These are phyloP conservation scores for Saccharomyces jurei DNA, from an alignment of 805 yeast genomes.

Conservation along the genomic window DNA sequence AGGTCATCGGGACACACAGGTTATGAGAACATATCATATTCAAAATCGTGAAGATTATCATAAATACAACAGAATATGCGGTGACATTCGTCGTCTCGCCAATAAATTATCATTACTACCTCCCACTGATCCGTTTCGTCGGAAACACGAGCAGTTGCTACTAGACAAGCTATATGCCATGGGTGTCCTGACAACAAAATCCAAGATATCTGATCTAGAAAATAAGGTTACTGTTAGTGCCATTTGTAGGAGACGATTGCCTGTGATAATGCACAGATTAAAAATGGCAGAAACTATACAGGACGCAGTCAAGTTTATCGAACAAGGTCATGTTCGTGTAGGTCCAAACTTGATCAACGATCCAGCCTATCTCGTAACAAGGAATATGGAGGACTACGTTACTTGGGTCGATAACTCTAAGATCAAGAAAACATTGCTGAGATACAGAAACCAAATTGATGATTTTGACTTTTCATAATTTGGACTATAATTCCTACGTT, in stretches of 20 bases:
- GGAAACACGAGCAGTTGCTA: slow-evolving; percentile 79
- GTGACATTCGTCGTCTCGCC: slow-evolving; percentile 81
- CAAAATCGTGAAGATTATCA: slow-evolving; percentile 94
- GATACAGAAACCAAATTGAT: slow-evolving; percentile 70
- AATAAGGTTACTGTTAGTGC: slow-evolving; percentile 90
- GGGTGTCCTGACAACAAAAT: slow-evolving; percentile 83
- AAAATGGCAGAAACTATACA: slow-evolving; percentile 85
- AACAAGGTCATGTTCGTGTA: slow-evolving; percentile 95
- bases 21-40: slow-evolving; percentile 88
- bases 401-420: slow-evolving; percentile 97
- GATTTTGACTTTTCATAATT: slow-evolving; percentile 43
- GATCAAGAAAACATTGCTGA: slow-evolving; percentile 81
- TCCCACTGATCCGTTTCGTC: slow-evolving; percentile 78
- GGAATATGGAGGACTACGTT: slow-evolving; percentile 90
- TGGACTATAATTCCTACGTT: background rate
- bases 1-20: slow-evolving; percentile 92
- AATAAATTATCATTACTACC: slow-evolving; percentile 77
- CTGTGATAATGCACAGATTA: slow-evolving; percentile 88
- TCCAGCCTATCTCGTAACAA: slow-evolving; percentile 87
- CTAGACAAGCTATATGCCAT: slow-evolving; percentile 80
- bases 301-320: slow-evolving; percentile 87
- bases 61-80: slow-evolving; percentile 87
- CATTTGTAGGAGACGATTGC: slow-evolving; percentile 82
- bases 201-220: slow-evolving; percentile 87
- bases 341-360: slow-evolving; percentile 95